Base-by-base conservation (phyloP, 2,329 filamentous ascomycete species). In the Botrytis byssoidea region DNA sequence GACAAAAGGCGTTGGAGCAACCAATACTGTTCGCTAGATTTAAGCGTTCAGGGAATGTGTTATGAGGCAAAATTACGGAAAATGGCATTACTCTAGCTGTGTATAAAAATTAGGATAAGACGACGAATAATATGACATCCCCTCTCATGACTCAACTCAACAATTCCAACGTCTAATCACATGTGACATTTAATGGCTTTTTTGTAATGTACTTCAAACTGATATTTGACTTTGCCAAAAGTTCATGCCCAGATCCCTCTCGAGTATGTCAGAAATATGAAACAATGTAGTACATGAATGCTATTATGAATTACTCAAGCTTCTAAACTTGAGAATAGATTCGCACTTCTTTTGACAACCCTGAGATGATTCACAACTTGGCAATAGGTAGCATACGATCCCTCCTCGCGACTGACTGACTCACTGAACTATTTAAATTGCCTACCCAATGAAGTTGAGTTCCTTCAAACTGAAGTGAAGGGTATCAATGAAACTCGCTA, bases 71-170 rank as follows among this genome's bases (percentile, higher is more conserved):
- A 77, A 70, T 76, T 77, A 78, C 74, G 77, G 76, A 76, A 80
- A 79, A 75, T 73, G 77, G 75, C 65, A 77, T 78, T 76, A 76
- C 74, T 78, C 72, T 77, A 76, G 77, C 76, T 63, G 44, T 81
- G 78, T 81, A 80, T 77, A 83, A 80, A 82, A 83, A 83, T 78
- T 81, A 83, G 82, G 81, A 81, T 85, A 85, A 82, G 83, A 82
- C 81, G 83, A 83, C 82, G 81, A 81, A 84, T 87, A 88, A 88
- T 87, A 83, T 83, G 83, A 86, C 83, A 85, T 88, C 87, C 85
- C 87, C 86, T 84, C 87, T 88, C 87, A 85, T 80, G 76, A 79
- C 14, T 48, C 10, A 37, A 51, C 20, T 20, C 48, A 25, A 16
- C 20, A 22, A 48, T 46, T 16, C 25, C 18, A 44, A 61, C 12